These are phyloP conservation scores for Chenopodium formosanum DNA, from an alignment of 148 eudicot genomes.

Conservation along the genomic window DNA sequence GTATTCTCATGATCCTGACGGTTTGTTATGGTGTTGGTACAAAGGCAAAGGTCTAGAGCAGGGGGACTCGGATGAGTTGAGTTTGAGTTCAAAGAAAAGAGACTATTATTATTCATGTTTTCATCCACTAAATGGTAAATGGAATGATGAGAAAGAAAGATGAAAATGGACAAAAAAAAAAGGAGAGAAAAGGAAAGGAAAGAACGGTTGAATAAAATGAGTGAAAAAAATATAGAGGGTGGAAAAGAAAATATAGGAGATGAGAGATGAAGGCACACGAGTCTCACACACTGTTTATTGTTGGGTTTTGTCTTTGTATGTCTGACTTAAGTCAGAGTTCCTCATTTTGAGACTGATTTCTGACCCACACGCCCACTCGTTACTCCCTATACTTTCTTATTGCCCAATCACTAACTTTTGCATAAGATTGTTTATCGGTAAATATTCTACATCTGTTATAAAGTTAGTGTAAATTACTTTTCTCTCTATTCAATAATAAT, in stretches of 20 bases:
- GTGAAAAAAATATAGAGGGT: not conserved
- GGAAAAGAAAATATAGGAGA: not conserved
- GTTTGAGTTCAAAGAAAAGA: not conserved
- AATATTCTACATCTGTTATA: not conserved
- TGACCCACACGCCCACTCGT: constrained; percentile 21
- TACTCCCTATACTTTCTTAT: not conserved
- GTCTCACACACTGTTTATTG: constrained; percentile 2
- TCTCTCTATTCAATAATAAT: too few species aligned
- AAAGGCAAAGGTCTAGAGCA: constrained; percentile 17
- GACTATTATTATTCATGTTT: too few species aligned
- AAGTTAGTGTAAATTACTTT: too few species aligned
- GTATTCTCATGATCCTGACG: not conserved
- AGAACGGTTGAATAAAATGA: constrained; percentile 7
- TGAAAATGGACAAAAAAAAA: not conserved
- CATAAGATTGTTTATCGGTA: not conserved
- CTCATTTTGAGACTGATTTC: constrained; percentile 20
- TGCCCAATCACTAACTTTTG: not conserved
- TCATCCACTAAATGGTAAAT: not conserved
- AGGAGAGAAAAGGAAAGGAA: not conserved
- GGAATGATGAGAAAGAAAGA: not conserved
- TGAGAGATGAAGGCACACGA: constrained; percentile 23
- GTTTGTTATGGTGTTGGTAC: constrained; percentile 13
- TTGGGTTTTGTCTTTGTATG: constrained; percentile 23
- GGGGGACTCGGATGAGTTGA: not conserved
- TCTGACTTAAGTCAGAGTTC: constrained; percentile 29